Evolutionary conservation across 208 protist species (phyloP).

Genomic region (Acanthamoeba divionensis): DNA sequence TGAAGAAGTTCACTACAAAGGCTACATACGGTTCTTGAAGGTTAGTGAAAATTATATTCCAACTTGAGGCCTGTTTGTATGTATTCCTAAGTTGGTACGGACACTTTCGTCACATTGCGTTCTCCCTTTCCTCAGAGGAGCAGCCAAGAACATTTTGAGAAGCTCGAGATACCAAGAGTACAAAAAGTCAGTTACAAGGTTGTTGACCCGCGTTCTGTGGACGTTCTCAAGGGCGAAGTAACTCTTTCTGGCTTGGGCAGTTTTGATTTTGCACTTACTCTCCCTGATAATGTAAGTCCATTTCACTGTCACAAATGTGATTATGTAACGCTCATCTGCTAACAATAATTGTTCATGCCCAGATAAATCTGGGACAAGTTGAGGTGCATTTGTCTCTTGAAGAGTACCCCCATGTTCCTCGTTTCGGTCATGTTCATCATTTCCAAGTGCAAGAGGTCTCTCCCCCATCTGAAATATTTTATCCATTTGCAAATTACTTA

Average conservation of each 20-base stretch:
- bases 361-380: constrained; percentile 46
- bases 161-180: constrained; percentile 32
- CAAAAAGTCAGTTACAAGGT: constrained; percentile 43
- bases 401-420: neutral
- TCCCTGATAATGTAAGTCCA: constrained; percentile 9
- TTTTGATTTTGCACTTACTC: neutral
- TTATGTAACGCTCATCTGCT: no score
- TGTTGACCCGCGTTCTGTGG: neutral
- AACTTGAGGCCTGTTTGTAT: no score
- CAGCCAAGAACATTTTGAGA: constrained; percentile 16
- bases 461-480: neutral
- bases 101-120: neutral
- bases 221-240: constrained; percentile 26
- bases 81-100: no score
- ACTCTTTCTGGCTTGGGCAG: neutral
- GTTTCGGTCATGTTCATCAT: constrained; percentile 11
- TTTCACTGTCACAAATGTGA: no score
- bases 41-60: neutral
- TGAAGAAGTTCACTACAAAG: constrained; percentile 44
- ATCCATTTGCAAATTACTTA: neutral
- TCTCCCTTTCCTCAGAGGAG: neutral
- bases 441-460: constrained; percentile 41
- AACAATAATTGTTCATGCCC: no score
- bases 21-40: constrained; percentile 47
- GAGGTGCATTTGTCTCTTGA: neutral